Evolutionary conservation across 805 yeast species (phyloP), one percentile per base, ranked within the genome.

Genomic region (Cyberlindnera samutprakarnensis): DNA sequence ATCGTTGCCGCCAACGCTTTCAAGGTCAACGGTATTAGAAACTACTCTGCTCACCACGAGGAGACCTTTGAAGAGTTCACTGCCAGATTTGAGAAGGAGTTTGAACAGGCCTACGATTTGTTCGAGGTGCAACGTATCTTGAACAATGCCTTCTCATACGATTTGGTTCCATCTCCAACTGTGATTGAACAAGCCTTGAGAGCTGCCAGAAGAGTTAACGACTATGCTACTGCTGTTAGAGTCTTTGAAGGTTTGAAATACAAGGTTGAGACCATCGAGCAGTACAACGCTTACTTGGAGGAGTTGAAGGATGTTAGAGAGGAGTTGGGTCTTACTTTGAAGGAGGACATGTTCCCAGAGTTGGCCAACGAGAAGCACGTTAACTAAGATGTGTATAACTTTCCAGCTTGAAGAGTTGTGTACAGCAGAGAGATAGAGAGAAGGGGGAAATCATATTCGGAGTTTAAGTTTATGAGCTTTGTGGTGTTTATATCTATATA

Each of bases 171-270:
- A 47, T 90, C 98, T 19, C 98, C 98, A 47, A 75, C 82, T 41
- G 97, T 92, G 42, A 73, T 92, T 56, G 95, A 85, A 66, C 84
- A 82, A 66, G 98, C 98, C 30, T 72, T 92, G 58, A 78, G 84
- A 68, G 98, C 98, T 29, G 88, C 96, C 51, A 88, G 98, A 78
- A 85, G 97, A 68, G 97, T 92, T 48, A 86, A 92, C 66, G 98
- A 92, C 69, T 85, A 85, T 68, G 96, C 98, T 41, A 88, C 97
- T 39, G 98, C 98, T 35, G 92, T 87, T 49, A 84, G 98, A 69
- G 95, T 94, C 36, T 92, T 92, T 54, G 98, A 90, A 72, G 97
- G 94, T 47, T 75, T 92, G 60, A 85, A 83, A 64, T 85, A 78
- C 77, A 92, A 92, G 72, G 97, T 92, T 44, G 96, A 90, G 64